Conservation (phyloP, 768 basidiomycete genomes). For the Tricholoma saponaceum region DNA sequence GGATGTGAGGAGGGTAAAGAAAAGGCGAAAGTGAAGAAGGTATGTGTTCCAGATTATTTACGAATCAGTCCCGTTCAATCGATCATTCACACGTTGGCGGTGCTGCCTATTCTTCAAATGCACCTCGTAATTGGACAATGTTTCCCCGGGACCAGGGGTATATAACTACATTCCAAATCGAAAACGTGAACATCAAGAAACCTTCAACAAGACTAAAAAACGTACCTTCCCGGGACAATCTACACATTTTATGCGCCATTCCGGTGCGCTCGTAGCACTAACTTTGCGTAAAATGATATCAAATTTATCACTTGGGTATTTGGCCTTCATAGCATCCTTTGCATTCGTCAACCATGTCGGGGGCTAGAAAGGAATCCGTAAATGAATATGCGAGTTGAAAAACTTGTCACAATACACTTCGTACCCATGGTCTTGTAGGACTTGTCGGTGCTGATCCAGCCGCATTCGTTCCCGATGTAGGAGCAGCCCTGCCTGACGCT, state of each 20-base stretch:
- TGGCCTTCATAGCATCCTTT: slow-evolving; percentile 61
- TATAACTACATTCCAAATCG: slow-evolving; percentile 54
- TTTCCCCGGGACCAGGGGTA: slow-evolving; percentile 85
- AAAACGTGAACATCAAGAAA: neutral
- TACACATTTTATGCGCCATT: slow-evolving; percentile 89
- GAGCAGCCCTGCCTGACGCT: slow-evolving; percentile 1
- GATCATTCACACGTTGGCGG: slow-evolving; percentile 67
- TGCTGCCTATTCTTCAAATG: slow-evolving; percentile 87
- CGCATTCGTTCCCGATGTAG: slow-evolving; percentile 1
- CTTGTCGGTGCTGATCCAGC: slow-evolving; percentile 17
- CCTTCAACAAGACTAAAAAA: neutral
- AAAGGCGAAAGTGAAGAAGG: slow-evolving; percentile 6
- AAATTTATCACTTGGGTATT: slow-evolving; percentile 81
- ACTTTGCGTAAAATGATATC: slow-evolving; percentile 67
- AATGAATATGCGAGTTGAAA: neutral
- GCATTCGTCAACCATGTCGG: slow-evolving; percentile 72
- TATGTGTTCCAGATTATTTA: slow-evolving; percentile 10
- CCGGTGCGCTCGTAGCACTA: slow-evolving; percentile 50
- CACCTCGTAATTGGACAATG: slow-evolving; percentile 86
- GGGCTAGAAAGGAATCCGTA: slow-evolving; percentile 27
- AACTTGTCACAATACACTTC: neutral
- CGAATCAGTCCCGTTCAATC: slow-evolving; percentile 30
- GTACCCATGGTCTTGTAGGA: slow-evolving; percentile 23
- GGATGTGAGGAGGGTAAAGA: neutral
- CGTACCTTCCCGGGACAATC: slow-evolving; percentile 92